Conservation (phyloP, 768 basidiomycete species). For the Tremella yokohamensis region DNA sequence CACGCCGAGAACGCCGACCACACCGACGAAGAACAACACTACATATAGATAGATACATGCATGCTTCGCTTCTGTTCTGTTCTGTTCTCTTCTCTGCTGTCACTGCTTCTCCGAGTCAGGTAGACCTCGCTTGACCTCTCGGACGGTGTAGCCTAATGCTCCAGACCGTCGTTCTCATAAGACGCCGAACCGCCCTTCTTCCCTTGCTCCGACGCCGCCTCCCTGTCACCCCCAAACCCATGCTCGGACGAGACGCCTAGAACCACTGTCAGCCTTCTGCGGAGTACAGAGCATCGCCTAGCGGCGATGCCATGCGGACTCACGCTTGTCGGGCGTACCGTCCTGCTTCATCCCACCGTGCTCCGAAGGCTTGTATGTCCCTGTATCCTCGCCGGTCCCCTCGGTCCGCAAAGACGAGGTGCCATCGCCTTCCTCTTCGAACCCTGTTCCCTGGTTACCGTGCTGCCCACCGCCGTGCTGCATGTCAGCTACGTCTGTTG, state of each 20-base stretch:
- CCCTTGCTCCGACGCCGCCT: constrained; percentile 39
- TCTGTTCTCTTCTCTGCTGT: no score
- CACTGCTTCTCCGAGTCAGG: no score
- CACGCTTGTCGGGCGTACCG: constrained; percentile 31
- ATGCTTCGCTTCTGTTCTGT: no score
- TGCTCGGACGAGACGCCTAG: constrained; percentile 2
- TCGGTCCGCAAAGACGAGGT: constrained; percentile 41
- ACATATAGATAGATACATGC: no score
- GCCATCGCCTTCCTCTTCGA: constrained; percentile 43
- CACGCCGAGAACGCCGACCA: no score
- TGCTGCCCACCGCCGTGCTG: constrained; percentile 44
- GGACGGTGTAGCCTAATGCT: constrained; percentile 24
- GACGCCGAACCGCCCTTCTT: constrained; percentile 46
- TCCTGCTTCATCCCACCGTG: constrained; percentile 36
- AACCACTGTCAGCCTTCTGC: not conserved
- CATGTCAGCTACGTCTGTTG: no score
- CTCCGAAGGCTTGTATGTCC: constrained; percentile 45
- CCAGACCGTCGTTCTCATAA: constrained; percentile 47
- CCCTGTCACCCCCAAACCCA: constrained; percentile 24
- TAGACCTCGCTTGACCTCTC: no score
- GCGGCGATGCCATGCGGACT: constrained; percentile 35
- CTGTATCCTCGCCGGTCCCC: constrained; percentile 37
- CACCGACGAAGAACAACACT: no score
- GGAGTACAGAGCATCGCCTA: not conserved
- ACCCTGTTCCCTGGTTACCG: constrained; percentile 37